Evolutionary conservation across 805 yeast species (phyloP).

Genomic region (Zygoascus bituminiphila): DNA sequence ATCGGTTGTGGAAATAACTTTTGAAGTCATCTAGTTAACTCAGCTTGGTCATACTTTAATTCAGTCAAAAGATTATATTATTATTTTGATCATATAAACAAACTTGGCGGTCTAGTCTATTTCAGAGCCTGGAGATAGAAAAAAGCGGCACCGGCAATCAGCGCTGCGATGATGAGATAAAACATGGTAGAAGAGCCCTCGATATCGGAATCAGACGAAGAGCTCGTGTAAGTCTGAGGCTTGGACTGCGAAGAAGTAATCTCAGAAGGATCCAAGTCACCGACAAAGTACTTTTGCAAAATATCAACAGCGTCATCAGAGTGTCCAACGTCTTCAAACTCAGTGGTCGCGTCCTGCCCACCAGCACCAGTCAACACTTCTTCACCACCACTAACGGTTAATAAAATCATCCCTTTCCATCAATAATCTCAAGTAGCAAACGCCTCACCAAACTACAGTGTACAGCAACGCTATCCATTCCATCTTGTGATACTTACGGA

Average conservation of each 20-base stretch:
- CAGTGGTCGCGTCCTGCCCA: conserved; percentile 68
- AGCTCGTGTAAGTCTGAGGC: neutral
- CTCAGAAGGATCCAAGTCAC: conserved; percentile 58
- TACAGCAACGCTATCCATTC: too few species aligned
- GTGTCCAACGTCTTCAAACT: conserved; percentile 89
- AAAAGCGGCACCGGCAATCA: conserved; percentile 30
- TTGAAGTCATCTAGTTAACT: too few species aligned
- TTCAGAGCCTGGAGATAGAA: conserved; percentile 22
- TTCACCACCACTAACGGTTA: conserved; percentile 52
- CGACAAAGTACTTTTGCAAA: conserved; percentile 60
- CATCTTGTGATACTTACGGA: conserved; percentile 45
- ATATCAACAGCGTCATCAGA: conserved; percentile 90
- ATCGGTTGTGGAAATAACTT: too few species aligned
- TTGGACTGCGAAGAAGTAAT: conserved; percentile 14
- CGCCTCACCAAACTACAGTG: neutral
- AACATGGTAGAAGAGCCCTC: conserved; percentile 20
- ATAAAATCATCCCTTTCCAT: neutral
- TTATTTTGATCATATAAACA: too few species aligned
- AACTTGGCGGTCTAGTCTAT: too few species aligned
- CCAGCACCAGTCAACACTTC: conserved; percentile 73
- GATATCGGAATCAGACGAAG: conserved; percentile 17
- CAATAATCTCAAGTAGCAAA: neutral
- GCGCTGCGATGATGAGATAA: conserved; percentile 24
- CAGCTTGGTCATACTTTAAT: too few species aligned
- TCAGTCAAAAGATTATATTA: too few species aligned